Percentiles rank a stretch among this genome's conserved stretches.
These are phyloP conservation scores for Vinca minor DNA, from an alignment of 257 asterid genomes.

Conservation along the genomic window DNA sequence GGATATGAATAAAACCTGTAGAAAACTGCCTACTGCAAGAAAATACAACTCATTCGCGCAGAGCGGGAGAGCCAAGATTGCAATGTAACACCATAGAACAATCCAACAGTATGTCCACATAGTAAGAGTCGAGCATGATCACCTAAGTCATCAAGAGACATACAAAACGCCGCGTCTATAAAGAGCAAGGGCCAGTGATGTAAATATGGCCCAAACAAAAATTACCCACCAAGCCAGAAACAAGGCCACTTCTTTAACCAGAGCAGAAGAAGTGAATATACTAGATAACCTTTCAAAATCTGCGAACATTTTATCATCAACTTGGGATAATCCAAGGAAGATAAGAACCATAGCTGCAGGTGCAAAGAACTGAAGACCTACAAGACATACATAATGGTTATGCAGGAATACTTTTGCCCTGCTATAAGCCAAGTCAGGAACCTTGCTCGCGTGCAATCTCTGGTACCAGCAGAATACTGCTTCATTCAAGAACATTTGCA, in stretches of 20 bases:
- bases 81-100: constrained; percentile 2
- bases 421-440: constrained; percentile 76
- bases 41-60: constrained; percentile 13
- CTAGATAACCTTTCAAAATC: constrained; percentile 26
- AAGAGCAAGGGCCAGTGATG: constrained; percentile 51
- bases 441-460: constrained; percentile 75
- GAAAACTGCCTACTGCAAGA: constrained; percentile 4
- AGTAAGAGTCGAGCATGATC: neutral
- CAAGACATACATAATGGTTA: constrained; percentile 70
- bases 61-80: constrained; percentile 4
- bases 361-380: constrained; percentile 54
- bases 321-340: constrained; percentile 51
- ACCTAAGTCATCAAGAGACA: constrained; percentile 45
- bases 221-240: constrained; percentile 89
- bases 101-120: constrained; percentile 11
- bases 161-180: constrained; percentile 66
- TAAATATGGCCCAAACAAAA: constrained; percentile 52
- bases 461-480: constrained; percentile 95
- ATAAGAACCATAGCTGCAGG: constrained; percentile 67
- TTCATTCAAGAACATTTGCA: constrained; percentile 78
- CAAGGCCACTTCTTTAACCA: constrained; percentile 49
- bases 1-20: neutral
- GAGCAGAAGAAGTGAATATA: constrained; percentile 28
- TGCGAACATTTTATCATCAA: constrained; percentile 28
- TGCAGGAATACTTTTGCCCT: constrained; percentile 92